Evolutionary conservation across 2,329 filamentous ascomycete genomes (phyloP).

Genomic region (Fusarium heterosporum): DNA sequence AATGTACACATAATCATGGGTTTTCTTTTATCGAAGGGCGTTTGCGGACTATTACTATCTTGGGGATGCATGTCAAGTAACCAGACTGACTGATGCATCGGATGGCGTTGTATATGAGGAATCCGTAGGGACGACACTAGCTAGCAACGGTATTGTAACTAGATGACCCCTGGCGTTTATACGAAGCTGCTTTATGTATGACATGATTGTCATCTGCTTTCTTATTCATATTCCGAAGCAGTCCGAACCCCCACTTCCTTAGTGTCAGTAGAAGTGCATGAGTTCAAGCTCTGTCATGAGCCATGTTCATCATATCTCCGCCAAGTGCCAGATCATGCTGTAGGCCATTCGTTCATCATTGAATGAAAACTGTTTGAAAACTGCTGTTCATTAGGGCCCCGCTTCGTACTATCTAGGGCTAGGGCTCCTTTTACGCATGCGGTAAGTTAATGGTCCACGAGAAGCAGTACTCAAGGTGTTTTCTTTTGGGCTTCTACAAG

Average conservation of each 20-base stretch:
- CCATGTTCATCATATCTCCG: not conserved
- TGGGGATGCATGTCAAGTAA: slow-evolving; percentile 13
- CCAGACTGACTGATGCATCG: slow-evolving; percentile 23
- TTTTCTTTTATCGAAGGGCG: slow-evolving; percentile 19
- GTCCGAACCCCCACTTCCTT: not conserved
- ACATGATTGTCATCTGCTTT: too few relatives aligned
- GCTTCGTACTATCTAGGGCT: slow-evolving; percentile 8
- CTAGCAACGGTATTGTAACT: slow-evolving; percentile 1
- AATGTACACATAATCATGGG: slow-evolving; percentile 39
- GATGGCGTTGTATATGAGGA: slow-evolving; percentile 32
- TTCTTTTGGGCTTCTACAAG: not conserved
- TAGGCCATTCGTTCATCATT: not conserved
- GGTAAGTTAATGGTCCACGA: not conserved
- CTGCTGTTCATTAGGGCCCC: not conserved
- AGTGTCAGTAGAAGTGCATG: not conserved
- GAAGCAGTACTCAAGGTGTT: not conserved
- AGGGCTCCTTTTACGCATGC: not conserved
- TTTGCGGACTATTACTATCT: slow-evolving; percentile 33
- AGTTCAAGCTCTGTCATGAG: not conserved
- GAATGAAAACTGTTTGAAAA: not conserved
- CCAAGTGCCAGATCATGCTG: slow-evolving; percentile 1
- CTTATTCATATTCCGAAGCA: not conserved
- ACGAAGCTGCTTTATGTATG: not conserved
- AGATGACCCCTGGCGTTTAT: slow-evolving; percentile 22
- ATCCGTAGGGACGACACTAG: slow-evolving; percentile 3